Conservation (phyloP, 176 grass and related monocot genomes). For the Poa pratensis region DNA sequence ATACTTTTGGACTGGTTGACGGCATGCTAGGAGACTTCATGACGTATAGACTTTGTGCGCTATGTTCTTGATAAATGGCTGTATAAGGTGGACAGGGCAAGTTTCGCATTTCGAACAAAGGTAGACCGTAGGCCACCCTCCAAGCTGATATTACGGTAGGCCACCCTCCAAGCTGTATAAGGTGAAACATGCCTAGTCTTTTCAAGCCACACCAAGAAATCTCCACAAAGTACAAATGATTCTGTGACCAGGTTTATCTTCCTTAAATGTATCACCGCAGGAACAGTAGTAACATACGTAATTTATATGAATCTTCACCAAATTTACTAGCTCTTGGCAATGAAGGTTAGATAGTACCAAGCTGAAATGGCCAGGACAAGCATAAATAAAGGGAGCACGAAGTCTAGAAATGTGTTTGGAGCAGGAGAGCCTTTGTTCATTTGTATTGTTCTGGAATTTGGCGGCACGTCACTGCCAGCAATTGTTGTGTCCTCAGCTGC, state of each 20-base stretch:
- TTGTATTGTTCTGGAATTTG: constrained; percentile 25
- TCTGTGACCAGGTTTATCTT: background rate
- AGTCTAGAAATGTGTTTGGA: constrained; percentile 64
- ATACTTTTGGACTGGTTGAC: no score
- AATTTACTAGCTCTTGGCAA: constrained; percentile 40
- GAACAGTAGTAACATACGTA: constrained; percentile 11
- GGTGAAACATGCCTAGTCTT: background rate
- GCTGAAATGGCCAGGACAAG: constrained; percentile 65
- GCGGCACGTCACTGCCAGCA: constrained; percentile 7
- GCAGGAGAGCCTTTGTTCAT: constrained; percentile 49
- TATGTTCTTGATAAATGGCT: no score
- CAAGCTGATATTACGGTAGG: background rate
- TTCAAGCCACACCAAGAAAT: constrained; percentile 27
- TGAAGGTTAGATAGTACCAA: constrained; percentile 84
- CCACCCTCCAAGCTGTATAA: background rate
- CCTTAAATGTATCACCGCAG: background rate
- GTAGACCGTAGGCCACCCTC: constrained; percentile 3
- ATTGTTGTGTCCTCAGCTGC: constrained; percentile 2
- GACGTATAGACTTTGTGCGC: no score
- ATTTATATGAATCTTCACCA: background rate
- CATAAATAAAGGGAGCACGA: constrained; percentile 66
- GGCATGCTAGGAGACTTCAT: no score
- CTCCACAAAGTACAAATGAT: constrained; percentile 2
- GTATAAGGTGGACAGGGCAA: no score
- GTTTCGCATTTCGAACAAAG: no score